Percentiles rank a stretch among this genome's conserved stretches.
phyloP scores from a whole-genome alignment of 2,329 filamentous ascomycete species.

The Cordyceps cateniannulata region DNA sequence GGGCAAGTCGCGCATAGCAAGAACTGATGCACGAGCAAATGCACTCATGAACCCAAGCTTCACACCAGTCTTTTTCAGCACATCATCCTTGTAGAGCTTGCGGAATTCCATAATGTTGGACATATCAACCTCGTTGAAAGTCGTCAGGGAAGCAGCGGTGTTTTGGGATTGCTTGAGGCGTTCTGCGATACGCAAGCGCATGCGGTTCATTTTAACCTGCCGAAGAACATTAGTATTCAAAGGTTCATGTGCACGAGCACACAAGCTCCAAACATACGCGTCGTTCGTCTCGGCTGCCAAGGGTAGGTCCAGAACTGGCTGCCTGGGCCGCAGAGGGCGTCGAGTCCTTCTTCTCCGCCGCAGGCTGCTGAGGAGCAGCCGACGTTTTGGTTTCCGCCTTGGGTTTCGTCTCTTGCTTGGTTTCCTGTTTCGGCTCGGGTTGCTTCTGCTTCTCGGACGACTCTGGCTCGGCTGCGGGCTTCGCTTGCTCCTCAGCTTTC shows the following conservation, averaged over 20 bases:
- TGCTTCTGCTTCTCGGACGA: slow-evolving; percentile 18
- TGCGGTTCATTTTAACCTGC: slow-evolving; percentile 99
- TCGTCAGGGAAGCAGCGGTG: slow-evolving; percentile 92
- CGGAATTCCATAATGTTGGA: slow-evolving; percentile 95
- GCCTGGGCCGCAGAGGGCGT: slow-evolving; percentile 14
- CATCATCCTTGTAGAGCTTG: slow-evolving; percentile 93
- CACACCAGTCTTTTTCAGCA: slow-evolving; percentile 91
- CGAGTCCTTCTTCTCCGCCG: slow-evolving; percentile 22
- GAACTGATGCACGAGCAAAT: slow-evolving; percentile 80
- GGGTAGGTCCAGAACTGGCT: slow-evolving; percentile 25
- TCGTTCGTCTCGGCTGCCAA: slow-evolving; percentile 78
- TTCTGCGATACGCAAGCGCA: slow-evolving; percentile 95
- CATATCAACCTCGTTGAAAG: slow-evolving; percentile 99
- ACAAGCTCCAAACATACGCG: slow-evolving; percentile 52
- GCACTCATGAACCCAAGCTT: slow-evolving; percentile 99
- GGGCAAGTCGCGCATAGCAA: slow-evolving; percentile 93
- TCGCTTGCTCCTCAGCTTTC: slow-evolving; percentile 23
- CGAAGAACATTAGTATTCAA: slow-evolving; percentile 3
- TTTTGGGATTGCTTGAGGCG: slow-evolving; percentile 99
- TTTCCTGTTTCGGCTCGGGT: slow-evolving; percentile 21
- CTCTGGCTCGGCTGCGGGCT: slow-evolving; percentile 16
- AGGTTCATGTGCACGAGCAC: background rate
- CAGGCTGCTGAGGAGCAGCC: background rate
- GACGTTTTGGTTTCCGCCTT: slow-evolving; percentile 16
- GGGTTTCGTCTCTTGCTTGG: slow-evolving; percentile 27